Evolutionary conservation across 495 filamentous ascomycete species (phyloP).

Genomic region (Talaromyces nanjingensis): DNA sequence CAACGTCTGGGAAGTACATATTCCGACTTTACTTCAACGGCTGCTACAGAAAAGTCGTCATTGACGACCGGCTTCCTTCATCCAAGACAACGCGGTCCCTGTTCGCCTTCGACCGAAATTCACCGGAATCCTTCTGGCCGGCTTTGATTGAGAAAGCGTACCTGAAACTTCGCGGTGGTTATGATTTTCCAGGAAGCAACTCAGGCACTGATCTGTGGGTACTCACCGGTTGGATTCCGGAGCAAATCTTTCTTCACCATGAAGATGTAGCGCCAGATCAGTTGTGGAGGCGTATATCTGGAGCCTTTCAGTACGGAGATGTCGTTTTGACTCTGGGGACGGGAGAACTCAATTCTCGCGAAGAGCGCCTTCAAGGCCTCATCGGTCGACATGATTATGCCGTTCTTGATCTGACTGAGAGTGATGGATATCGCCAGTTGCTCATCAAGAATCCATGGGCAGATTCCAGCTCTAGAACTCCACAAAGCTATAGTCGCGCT

Average conservation of each 20-base stretch:
- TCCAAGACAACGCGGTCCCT: constrained; percentile 66
- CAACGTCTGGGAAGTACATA: constrained; percentile 80
- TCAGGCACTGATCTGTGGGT: constrained; percentile 90
- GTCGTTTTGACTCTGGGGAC: constrained; percentile 88
- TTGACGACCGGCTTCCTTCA: constrained; percentile 85
- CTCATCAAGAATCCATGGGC: constrained; percentile 97
- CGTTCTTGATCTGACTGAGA: constrained; percentile 69
- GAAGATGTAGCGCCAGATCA: constrained; percentile 68
- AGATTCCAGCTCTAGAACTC: constrained; percentile 44
- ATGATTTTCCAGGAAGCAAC: constrained; percentile 98
- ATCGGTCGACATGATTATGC: constrained; percentile 92
- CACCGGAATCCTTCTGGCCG: constrained; percentile 77
- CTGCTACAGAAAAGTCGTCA: constrained; percentile 74
- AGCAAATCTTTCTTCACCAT: constrained; percentile 84
- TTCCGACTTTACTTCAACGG: constrained; percentile 94
- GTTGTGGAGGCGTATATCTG: constrained; percentile 72
- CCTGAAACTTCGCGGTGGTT: constrained; percentile 91
- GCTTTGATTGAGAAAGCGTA: constrained; percentile 95
- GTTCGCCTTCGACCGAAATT: constrained; percentile 82
- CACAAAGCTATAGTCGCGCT: constrained; percentile 10
- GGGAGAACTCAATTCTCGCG: constrained; percentile 62
- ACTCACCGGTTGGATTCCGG: constrained; percentile 91
- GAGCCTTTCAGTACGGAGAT: constrained; percentile 68
- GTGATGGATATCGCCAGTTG: constrained; percentile 54
- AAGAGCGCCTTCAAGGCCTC: constrained; percentile 75